A percentile compares a stretch with the other conserved stretches of the same genome.
phyloP scores from a whole-genome alignment of 2,329 filamentous ascomycete species.

The Xylaria sp. region DNA sequence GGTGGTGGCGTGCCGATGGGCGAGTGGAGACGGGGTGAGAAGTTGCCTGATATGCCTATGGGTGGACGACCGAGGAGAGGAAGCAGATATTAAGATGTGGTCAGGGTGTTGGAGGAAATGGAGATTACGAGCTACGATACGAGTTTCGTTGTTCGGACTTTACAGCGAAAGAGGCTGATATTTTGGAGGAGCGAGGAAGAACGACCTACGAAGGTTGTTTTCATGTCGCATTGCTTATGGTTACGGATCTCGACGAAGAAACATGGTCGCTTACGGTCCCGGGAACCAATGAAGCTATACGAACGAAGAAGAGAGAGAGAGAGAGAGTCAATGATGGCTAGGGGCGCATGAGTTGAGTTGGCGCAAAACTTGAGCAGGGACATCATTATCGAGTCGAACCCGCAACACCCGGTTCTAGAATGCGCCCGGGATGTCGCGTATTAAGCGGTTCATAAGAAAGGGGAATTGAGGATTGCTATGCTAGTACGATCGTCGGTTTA shows the following conservation, averaged over 20 bases:
- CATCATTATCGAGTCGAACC: background rate
- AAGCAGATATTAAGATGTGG: constrained; percentile 32
- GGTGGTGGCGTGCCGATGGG: constrained; percentile 44
- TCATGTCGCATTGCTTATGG: background rate
- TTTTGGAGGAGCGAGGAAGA: background rate
- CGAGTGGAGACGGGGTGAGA: constrained; percentile 64
- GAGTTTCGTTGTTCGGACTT: background rate
- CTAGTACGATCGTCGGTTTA: background rate
- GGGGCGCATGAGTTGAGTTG: background rate
- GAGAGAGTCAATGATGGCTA: background rate
- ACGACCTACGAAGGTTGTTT: background rate
- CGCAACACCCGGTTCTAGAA: background rate
- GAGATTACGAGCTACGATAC: background rate
- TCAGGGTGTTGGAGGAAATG: background rate
- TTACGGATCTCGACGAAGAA: background rate
- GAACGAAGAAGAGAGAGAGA: background rate
- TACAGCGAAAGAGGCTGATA: background rate
- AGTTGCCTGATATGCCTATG: constrained; percentile 48
- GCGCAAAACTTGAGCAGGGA: background rate
- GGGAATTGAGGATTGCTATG: background rate
- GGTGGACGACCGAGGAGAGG: constrained; percentile 38
- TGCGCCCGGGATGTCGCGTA: background rate
- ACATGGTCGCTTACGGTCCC: background rate
- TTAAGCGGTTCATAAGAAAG: background rate
- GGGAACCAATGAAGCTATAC: background rate